Base-by-base conservation (phyloP, 2,329 filamentous ascomycete genomes). In the Torrubiella hemipterigena region DNA sequence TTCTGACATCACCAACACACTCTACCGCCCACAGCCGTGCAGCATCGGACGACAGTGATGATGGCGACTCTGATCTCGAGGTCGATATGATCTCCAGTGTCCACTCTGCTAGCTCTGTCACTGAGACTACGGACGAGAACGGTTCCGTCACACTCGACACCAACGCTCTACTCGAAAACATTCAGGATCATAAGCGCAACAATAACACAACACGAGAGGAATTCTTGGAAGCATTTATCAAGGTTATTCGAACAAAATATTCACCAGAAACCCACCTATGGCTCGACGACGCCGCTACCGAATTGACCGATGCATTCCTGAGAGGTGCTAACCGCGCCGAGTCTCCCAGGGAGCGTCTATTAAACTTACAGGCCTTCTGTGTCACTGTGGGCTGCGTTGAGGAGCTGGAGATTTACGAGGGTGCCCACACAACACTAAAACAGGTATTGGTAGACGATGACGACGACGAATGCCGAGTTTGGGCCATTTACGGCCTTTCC, bases 101-200 rank as follows among this genome's bases (percentile, higher is more conserved):
- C 27, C 49, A 56, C 41, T 64, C 61, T 19, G 49, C 43, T 26
- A 51, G 55, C 34, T 65, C 62, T 4, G 45, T 59, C 12, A 42
- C 70, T 34, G 73, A 50, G 15, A 36, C 69, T 41, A 76, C 77
- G 21, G 61, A 78, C 19, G 65, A 69, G 7, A 60, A 66, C 17
- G 52, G 64, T n/a, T 52, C 63, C 13, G 52, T 64, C 29, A 65
- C 67, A 17, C 82, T 81, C 69, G 68, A 74, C 33, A 45, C 50
- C 20, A 61, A 67, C 17, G 69, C 77, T 38, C 71, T 77, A 35
- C 75, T 93, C 39, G 66, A 78, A 29, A 75, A 81, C 42, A 70
- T 93, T 17, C 65, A 79, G 33, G 65, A 71, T 38, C 77, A 82
- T 45, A 93, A 93, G 64, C 75, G 79, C 41, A 84, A 78, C 54